Conservation (phyloP, 2,329 filamentous ascomycete genomes). For the Neofusicoccum sp. region DNA sequence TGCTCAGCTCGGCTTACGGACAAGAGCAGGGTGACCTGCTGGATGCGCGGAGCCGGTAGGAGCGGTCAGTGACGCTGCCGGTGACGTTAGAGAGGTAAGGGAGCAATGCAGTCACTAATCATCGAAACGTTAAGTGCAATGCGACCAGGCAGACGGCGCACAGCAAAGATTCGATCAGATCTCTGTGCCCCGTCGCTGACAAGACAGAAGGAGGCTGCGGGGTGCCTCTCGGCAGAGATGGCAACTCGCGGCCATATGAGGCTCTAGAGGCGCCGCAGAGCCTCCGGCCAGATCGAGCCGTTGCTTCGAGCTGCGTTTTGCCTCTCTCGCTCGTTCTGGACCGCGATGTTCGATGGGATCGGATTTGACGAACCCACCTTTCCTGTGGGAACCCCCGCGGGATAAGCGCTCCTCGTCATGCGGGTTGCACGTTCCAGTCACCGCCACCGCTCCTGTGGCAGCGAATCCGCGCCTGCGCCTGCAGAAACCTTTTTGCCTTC, state of each 20-base stretch:
- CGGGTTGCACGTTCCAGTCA: background rate
- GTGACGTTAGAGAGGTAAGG: constrained; percentile 11
- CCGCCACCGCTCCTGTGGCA: background rate
- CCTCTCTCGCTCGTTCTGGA: constrained; percentile 2
- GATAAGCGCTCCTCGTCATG: background rate
- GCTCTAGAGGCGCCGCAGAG: background rate
- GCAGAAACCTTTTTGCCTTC: background rate
- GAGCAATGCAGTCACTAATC: background rate
- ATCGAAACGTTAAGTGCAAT: background rate
- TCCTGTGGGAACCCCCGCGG: background rate
- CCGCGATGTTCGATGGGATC: background rate
- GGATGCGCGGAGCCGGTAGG: background rate
- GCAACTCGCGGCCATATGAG: background rate
- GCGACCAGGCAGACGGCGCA: background rate
- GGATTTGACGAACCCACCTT: background rate
- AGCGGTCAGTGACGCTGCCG: background rate
- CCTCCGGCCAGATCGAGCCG: constrained; percentile 1
- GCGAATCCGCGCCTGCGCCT: background rate
- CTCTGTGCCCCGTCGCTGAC: background rate
- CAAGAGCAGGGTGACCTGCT: constrained; percentile 1
- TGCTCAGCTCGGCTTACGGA: background rate
- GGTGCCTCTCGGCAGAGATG: too few relatives aligned
- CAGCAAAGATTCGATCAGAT: background rate
- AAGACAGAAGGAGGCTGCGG: background rate
- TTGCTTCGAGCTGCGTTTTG: background rate